phyloP scores from a whole-genome alignment of 495 filamentous ascomycete genomes.

The Pyronema omphalodes region DNA sequence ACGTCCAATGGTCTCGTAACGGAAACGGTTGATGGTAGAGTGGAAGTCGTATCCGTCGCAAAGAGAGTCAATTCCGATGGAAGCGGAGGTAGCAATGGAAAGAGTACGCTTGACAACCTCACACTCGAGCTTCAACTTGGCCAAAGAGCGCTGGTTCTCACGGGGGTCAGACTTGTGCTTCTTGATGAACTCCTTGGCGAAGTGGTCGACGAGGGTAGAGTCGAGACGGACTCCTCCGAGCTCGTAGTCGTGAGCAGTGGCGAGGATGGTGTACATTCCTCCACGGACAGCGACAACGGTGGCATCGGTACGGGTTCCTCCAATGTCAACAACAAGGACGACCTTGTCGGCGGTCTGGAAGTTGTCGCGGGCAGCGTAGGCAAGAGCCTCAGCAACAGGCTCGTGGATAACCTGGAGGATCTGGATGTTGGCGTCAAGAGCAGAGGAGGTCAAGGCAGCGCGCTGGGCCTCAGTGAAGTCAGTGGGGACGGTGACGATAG shows the following conservation, averaged over 20 bases:
- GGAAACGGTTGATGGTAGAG: slow-evolving; percentile 75
- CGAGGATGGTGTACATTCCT: slow-evolving; percentile 90
- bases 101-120: slow-evolving; percentile 82
- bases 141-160: slow-evolving; percentile 56
- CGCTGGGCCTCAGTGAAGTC: slow-evolving; percentile 79
- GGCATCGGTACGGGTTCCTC: slow-evolving; percentile 82
- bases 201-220: slow-evolving; percentile 80
- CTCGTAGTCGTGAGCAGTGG: slow-evolving; percentile 88
- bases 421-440: slow-evolving; percentile 66
- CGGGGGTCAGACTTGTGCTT: slow-evolving; percentile 79
- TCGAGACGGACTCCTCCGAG: slow-evolving; percentile 67
- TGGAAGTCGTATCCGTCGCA: slow-evolving; percentile 77
- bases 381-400: slow-evolving; percentile 76
- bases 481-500: slow-evolving; percentile 84
- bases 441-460: slow-evolving; percentile 54
- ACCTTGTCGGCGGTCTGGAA: slow-evolving; percentile 65
- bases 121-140: slow-evolving; percentile 81
- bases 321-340: slow-evolving; percentile 79
- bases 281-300: slow-evolving; percentile 76
- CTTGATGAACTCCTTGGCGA: slow-evolving; percentile 96
- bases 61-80: slow-evolving; percentile 76
- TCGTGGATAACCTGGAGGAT: slow-evolving; percentile 85
- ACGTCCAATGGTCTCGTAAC: slow-evolving; percentile 74
- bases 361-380: slow-evolving; percentile 59
- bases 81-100: slow-evolving; percentile 68